A percentile compares a stretch with the other conserved stretches of the same genome.
Evolutionary conservation across 768 basidiomycete genomes (phyloP).

Genomic region (Lyophyllum decastes): DNA sequence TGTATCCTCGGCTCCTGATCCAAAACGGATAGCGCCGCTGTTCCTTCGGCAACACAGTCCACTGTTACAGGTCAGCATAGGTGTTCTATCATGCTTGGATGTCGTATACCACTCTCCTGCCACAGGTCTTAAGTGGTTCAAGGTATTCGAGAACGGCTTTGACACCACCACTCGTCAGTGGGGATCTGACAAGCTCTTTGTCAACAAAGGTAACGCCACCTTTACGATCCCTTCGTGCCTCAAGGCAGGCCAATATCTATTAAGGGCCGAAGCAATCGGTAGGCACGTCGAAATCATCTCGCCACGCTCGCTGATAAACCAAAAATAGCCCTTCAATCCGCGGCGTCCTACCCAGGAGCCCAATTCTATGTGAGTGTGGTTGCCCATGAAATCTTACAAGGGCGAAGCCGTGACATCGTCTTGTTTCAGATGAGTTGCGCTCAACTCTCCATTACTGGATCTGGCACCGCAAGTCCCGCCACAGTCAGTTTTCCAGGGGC

Average conservation of each 20-base stretch:
- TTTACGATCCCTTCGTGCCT: slow-evolving; percentile 44
- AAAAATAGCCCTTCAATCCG: slow-evolving; percentile 28
- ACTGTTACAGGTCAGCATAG: slow-evolving; percentile 27
- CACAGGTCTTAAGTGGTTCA: slow-evolving; percentile 46
- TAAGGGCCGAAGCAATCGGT: slow-evolving; percentile 47
- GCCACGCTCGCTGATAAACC: neutral
- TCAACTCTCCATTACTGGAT: slow-evolving; percentile 14
- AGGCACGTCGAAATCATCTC: neutral
- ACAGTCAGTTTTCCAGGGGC: slow-evolving; percentile 7
- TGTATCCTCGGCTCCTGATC: neutral
- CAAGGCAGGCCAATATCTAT: slow-evolving; percentile 39
- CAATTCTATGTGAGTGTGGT: slow-evolving; percentile 39
- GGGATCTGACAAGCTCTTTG: slow-evolving; percentile 42
- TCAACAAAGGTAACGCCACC: slow-evolving; percentile 43
- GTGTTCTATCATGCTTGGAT: neutral
- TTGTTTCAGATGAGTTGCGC: slow-evolving; percentile 25
- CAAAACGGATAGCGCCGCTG: slow-evolving; percentile 29
- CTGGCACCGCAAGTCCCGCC: slow-evolving; percentile 2
- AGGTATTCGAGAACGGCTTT: slow-evolving; percentile 38
- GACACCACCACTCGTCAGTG: slow-evolving; percentile 28
- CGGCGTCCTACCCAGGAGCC: slow-evolving; percentile 39
- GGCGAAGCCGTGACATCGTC: too few relatives aligned
- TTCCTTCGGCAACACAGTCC: slow-evolving; percentile 38
- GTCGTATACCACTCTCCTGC: neutral
- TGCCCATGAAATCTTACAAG: neutral